These are phyloP conservation scores for Fusarium armeniacum DNA, from an alignment of 2,329 filamentous ascomycete species.

Conservation along the genomic window DNA sequence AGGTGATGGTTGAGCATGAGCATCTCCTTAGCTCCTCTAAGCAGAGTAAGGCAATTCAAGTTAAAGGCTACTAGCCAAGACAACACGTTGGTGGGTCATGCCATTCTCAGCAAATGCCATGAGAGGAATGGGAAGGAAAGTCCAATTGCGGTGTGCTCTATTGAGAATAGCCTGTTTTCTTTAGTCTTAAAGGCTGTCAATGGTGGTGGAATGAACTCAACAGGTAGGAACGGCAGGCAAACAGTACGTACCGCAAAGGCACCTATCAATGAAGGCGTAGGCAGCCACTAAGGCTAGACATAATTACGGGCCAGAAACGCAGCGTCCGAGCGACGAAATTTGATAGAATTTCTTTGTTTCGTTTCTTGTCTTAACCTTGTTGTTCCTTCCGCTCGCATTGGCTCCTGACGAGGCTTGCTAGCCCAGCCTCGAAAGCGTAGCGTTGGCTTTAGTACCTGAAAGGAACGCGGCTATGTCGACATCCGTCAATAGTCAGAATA, in stretches of 20 bases:
- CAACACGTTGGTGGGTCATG: constrained; percentile 20
- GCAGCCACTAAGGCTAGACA: neutral
- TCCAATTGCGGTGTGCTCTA: constrained; percentile 27
- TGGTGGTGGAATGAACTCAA: constrained; percentile 6
- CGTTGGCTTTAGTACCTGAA: constrained; percentile 28
- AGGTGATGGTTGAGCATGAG: neutral
- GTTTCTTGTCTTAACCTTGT: constrained; percentile 39
- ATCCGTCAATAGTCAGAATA: constrained; percentile 25
- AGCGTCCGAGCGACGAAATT: neutral
- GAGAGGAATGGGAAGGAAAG: constrained; percentile 10
- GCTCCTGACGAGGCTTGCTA: constrained; percentile 38
- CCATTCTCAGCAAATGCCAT: constrained; percentile 39
- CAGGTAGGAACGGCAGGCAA: constrained; percentile 2
- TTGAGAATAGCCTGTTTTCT: constrained; percentile 34
- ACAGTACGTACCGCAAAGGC: constrained; percentile 6
- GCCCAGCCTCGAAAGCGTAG: constrained; percentile 18
- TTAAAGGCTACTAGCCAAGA: neutral
- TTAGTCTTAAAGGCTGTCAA: constrained; percentile 12
- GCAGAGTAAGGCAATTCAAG: neutral
- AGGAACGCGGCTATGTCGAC: constrained; percentile 33
- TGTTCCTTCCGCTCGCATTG: constrained; percentile 19
- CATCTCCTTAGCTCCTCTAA: neutral
- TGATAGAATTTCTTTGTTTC: constrained; percentile 29
- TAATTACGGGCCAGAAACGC: neutral
- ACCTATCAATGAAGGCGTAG: constrained; percentile 1